phyloP scores from a whole-genome alignment of 2,329 filamentous ascomycete species.

The Fusarium annulatum region DNA sequence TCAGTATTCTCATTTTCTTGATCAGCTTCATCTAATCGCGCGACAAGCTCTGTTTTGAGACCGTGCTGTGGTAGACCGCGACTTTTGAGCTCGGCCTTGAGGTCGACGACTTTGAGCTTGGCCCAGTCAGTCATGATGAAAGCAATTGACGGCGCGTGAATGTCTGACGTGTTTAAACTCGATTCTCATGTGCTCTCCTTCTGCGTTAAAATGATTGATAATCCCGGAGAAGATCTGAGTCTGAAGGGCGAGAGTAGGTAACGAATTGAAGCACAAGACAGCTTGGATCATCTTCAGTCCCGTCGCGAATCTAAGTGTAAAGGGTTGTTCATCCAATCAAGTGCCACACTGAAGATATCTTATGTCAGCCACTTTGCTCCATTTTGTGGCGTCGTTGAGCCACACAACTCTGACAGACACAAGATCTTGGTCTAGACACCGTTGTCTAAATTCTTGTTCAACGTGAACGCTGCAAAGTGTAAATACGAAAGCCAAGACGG shows the following conservation, averaged over 20 bases:
- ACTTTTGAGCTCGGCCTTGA: slow-evolving; percentile 79
- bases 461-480: not conserved
- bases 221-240: not conserved
- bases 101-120: slow-evolving; percentile 77
- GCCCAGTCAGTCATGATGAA: slow-evolving; percentile 63
- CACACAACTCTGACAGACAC: slow-evolving; percentile 13
- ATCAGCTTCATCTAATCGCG: slow-evolving; percentile 62
- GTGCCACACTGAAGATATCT: not conserved
- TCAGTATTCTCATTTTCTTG: slow-evolving; percentile 11
- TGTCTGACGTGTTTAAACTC: not conserved
- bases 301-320: slow-evolving; percentile 39
- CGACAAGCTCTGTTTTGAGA: slow-evolving; percentile 77
- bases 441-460: not conserved
- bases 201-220: too few relatives aligned
- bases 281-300: slow-evolving; percentile 34
- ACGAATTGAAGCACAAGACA: slow-evolving; percentile 6
- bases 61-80: slow-evolving; percentile 76
- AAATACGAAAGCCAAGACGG: slow-evolving; percentile 7
- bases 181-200: not conserved
- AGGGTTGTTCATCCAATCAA: slow-evolving; percentile 32
- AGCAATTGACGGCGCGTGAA: slow-evolving; percentile 19
- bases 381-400: not conserved
- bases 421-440: not conserved
- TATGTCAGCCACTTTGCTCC: slow-evolving; percentile 36
- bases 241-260: not conserved